Conservation (phyloP, 805 yeast genomes). For the Pichia heedii region DNA sequence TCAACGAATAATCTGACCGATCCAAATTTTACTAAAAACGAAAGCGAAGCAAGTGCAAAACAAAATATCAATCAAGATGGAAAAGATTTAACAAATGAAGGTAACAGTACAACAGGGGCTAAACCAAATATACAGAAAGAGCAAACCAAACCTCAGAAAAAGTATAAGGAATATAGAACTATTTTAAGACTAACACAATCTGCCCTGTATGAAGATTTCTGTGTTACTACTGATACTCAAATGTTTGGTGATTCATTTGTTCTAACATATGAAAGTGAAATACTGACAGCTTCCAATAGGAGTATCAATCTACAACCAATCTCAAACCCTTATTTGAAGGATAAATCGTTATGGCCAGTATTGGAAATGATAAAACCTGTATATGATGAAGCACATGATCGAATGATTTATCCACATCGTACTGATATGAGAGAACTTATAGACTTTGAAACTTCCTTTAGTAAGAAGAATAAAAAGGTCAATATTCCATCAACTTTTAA, state of each 20-base stretch:
- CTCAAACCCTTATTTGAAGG: slow-evolving; percentile 51
- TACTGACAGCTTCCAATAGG: slow-evolving; percentile 67
- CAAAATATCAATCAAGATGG: no score
- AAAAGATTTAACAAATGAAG: neutral
- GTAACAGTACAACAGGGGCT: neutral
- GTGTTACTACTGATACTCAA: slow-evolving; percentile 71
- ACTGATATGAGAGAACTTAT: slow-evolving; percentile 26
- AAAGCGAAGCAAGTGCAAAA: no score
- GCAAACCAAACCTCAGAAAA: slow-evolving; percentile 13
- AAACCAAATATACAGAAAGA: neutral
- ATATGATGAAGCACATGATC: slow-evolving; percentile 25
- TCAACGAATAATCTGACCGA: no score
- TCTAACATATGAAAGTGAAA: slow-evolving; percentile 80
- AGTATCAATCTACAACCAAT: slow-evolving; percentile 70
- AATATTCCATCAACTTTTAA: neutral
- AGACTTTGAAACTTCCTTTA: neutral
- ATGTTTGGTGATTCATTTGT: slow-evolving; percentile 76
- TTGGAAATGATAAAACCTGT: slow-evolving; percentile 34
- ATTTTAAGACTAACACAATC: slow-evolving; percentile 72
- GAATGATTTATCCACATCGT: slow-evolving; percentile 31
- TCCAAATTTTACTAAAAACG: no score
- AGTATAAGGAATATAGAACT: slow-evolving; percentile 71
- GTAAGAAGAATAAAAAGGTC: neutral
- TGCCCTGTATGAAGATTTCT: slow-evolving; percentile 75
- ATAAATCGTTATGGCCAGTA: slow-evolving; percentile 37